Evolutionary conservation across 148 eudicot genomes (phyloP).

Genomic region (Cornus kousa): DNA sequence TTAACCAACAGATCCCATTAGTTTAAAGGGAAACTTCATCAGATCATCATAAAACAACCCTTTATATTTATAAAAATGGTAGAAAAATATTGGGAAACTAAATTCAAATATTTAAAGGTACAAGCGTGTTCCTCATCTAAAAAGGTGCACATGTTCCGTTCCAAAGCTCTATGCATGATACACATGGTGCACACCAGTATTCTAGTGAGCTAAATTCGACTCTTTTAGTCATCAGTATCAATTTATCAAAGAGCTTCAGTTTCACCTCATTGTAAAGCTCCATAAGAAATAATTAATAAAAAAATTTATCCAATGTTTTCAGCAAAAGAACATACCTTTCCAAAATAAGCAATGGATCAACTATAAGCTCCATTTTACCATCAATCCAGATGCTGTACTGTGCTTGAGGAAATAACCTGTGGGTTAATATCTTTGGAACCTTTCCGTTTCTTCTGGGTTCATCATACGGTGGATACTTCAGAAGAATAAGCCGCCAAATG

Average conservation of each 20-base stretch:
- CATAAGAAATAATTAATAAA: background rate
- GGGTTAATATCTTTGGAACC: slow-evolving; percentile 89
- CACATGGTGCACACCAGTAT: background rate
- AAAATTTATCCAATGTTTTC: background rate
- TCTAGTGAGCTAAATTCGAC: background rate
- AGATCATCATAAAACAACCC: background rate
- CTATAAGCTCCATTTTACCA: slow-evolving; percentile 98
- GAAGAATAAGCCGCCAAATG: slow-evolving; percentile 83
- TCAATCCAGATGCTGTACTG: slow-evolving; percentile 96
- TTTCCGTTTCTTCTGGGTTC: slow-evolving; percentile 97
- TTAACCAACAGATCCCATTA: background rate
- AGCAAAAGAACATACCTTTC: slow-evolving; percentile 62
- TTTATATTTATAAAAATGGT: too few relatives aligned
- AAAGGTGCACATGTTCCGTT: background rate
- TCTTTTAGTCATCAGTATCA: background rate
- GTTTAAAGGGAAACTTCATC: slow-evolving; percentile 5
- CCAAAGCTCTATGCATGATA: background rate
- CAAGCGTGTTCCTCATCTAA: background rate
- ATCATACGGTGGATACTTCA: slow-evolving; percentile 88
- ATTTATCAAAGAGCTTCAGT: background rate
- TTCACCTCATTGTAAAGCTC: background rate
- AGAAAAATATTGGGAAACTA: background rate
- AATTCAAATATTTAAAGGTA: background rate
- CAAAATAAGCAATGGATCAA: slow-evolving; percentile 85
- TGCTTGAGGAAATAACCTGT: slow-evolving; percentile 85